These are phyloP conservation scores for Phytophthora hibernalis DNA, from an alignment of 352 stramenopile species.

Conservation along the genomic window DNA sequence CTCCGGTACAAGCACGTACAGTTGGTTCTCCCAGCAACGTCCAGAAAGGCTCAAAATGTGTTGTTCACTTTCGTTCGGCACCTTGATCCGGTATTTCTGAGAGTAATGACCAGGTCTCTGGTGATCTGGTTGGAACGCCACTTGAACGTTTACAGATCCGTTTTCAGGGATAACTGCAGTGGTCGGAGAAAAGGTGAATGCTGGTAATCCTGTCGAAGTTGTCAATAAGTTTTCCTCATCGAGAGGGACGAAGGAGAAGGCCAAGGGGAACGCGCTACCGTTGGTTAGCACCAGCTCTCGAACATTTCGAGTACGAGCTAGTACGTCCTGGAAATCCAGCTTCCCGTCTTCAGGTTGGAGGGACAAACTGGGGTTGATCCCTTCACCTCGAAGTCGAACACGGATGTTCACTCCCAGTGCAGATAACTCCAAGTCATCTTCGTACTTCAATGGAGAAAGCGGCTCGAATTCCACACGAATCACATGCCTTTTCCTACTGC, in stretches of 20 bases:
- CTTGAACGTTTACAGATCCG: constrained; percentile 58
- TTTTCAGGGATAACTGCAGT: constrained; percentile 67
- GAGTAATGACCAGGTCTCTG: constrained; percentile 65
- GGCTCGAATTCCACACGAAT: constrained; percentile 80
- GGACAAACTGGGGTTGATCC: constrained; percentile 79
- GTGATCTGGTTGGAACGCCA: constrained; percentile 69
- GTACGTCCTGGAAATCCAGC: constrained; percentile 73
- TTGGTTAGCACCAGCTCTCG: constrained; percentile 70
- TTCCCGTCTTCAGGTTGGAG: constrained; percentile 68
- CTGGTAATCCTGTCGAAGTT: constrained; percentile 39
- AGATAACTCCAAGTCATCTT: constrained; percentile 75
- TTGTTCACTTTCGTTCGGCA: constrained; percentile 78
- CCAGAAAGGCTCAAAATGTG: constrained; percentile 63
- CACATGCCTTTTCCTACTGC: constrained; percentile 29
- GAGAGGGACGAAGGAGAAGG: constrained; percentile 50
- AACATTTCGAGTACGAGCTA: constrained; percentile 55
- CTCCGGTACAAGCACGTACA: constrained; percentile 65
- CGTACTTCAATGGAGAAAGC: constrained; percentile 53
- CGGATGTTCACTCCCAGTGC: constrained; percentile 36
- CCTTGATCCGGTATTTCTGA: constrained; percentile 63
- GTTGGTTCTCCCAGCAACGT: constrained; percentile 81
- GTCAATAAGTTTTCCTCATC: neutral
- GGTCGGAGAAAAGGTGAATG: constrained; percentile 75
- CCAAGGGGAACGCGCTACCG: constrained; percentile 69
- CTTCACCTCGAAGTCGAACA: constrained; percentile 63